Base-by-base conservation (phyloP, 2,329 filamentous ascomycete species). In the Paraconiothyrium sp. region DNA sequence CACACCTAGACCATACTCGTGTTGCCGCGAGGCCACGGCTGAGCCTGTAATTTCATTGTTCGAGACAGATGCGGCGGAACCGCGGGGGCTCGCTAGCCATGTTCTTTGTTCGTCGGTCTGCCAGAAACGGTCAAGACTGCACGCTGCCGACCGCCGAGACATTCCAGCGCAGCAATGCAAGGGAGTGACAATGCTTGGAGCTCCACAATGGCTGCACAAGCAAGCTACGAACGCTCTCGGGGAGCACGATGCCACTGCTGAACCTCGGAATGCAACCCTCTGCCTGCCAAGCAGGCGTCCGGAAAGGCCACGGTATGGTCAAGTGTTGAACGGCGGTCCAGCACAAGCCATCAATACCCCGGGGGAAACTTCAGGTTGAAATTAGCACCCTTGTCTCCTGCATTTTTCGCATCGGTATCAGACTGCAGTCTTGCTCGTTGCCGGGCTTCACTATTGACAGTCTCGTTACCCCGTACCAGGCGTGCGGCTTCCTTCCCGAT, bases 81-180 rank as follows among this genome's bases (percentile, higher is more conserved):
- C 54, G 55, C 49, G 64, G 69, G 65, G 69, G 61, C 69, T 73
- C 67, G 67, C 69, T 70, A 67, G 60, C 51, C 51, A 55, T 62
- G 52, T 78, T 75, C 76, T 78, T 78, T 78, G 75, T 78, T 74
- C 72, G 66, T 54, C 60, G 30, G 57, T 60, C 61, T 63, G 60
- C 74, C 70, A 62, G 63, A 74, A 74, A 66, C 72, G 75, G 75
- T 71, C 67, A 72, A 75, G 72, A 68, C 69, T 66, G 61, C 54
- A 48, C 63, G 63, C 66, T 62, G 64, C 68, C 67, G 60, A 63
- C 62, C 59, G 51, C 58, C 71, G 66, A 78, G 73, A 78, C 77
- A 78, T 76, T 74, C 71, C 70, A 70, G 63, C 65, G 58, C 63
- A 64, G 57, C 60, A 62, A 76, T 75, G 76, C 73, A 78, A 79